These are phyloP conservation scores for Geosmithia flava DNA, from an alignment of 2,329 filamentous ascomycete genomes.

Conservation along the genomic window DNA sequence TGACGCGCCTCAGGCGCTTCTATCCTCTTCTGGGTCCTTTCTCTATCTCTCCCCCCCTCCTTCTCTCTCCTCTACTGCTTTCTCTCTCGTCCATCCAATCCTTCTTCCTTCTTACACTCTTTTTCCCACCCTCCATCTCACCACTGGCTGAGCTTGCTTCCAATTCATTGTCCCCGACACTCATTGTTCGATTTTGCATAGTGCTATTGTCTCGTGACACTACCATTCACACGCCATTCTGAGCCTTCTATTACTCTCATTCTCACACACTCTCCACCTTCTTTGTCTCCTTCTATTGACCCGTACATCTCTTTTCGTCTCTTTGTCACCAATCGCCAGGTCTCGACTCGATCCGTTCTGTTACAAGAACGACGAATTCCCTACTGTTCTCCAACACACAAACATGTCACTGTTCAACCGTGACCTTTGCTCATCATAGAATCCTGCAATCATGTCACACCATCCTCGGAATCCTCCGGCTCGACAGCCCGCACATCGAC, in stretches of 20 bases:
- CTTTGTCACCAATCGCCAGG: not conserved
- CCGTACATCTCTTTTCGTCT: not conserved
- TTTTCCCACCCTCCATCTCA: not conserved
- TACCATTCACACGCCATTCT: not conserved
- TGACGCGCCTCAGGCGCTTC: not conserved
- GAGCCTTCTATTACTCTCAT: not conserved
- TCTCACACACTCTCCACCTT: not conserved
- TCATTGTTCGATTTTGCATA: not conserved
- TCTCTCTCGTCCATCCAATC: not conserved
- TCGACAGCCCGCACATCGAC: slow-evolving; percentile 6
- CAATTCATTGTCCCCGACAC: not conserved
- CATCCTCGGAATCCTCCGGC: slow-evolving; percentile 1
- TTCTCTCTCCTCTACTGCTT: not conserved
- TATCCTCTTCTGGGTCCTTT: not conserved
- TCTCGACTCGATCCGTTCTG: not conserved
- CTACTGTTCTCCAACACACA: not conserved
- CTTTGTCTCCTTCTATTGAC: not conserved
- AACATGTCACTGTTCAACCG: not conserved
- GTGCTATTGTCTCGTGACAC: not conserved
- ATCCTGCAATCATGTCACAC: not conserved
- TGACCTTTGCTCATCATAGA: not conserved
- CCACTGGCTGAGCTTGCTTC: not conserved
- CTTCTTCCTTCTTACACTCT: not conserved
- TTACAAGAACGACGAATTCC: not conserved
- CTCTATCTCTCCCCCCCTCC: not conserved